phyloP scores from a whole-genome alignment of 2,329 filamentous ascomycete species.

The Colletotrichum navitas region DNA sequence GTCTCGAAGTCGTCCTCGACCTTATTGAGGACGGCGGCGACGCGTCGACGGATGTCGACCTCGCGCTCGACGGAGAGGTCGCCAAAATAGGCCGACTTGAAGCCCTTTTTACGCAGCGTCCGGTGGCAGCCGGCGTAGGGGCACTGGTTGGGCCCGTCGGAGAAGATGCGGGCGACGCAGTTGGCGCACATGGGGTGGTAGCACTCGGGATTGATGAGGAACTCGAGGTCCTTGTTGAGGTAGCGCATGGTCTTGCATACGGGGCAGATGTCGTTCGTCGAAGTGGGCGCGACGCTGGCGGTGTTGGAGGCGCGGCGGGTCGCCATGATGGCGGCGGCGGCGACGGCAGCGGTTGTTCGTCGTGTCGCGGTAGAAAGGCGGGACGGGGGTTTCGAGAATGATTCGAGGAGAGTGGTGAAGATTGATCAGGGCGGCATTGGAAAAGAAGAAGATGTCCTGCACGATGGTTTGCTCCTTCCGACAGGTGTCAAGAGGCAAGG shows the following conservation, averaged over 20 bases:
- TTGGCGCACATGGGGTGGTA: slow-evolving; percentile 99
- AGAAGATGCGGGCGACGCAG: slow-evolving; percentile 95
- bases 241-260: slow-evolving; percentile 98
- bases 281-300: slow-evolving; percentile 45
- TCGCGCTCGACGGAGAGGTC: slow-evolving; percentile 91
- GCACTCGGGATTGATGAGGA: slow-evolving; percentile 97
- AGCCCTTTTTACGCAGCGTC: slow-evolving; percentile 86
- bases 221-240: slow-evolving; percentile 92
- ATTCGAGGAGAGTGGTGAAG: background rate
- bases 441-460: no score
- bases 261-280: slow-evolving; percentile 82
- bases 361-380: background rate
- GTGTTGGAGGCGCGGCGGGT: slow-evolving; percentile 19
- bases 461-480: background rate
- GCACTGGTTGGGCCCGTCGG: slow-evolving; percentile 89
- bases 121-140: slow-evolving; percentile 90
- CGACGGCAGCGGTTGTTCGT: background rate
- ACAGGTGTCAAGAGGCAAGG: background rate
- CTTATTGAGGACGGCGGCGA: slow-evolving; percentile 87
- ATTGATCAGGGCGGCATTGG: slow-evolving; percentile 14
- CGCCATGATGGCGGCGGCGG: slow-evolving; percentile 26
- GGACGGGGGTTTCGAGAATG: background rate
- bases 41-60: slow-evolving; percentile 87
- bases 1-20: slow-evolving; percentile 91
- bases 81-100: slow-evolving; percentile 89